These are phyloP conservation scores for Curvularia spicifera DNA, from an alignment of 2,329 filamentous ascomycete species.

Conservation along the genomic window DNA sequence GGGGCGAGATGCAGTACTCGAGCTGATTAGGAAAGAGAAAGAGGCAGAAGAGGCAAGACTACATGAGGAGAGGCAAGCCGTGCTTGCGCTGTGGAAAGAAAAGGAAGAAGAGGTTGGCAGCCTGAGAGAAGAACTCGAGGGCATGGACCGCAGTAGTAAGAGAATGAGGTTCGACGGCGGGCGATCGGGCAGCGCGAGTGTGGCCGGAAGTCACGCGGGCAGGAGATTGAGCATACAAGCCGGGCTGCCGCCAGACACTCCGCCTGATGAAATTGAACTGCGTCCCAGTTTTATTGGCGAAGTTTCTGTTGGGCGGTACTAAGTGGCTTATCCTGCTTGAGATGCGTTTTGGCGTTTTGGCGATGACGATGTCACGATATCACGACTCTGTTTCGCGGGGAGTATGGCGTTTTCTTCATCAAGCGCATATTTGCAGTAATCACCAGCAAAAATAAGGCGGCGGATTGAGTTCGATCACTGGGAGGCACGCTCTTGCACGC, in stretches of 20 bases:
- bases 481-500: neutral
- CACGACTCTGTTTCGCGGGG: slow-evolving; percentile 1
- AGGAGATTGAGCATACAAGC: slow-evolving; percentile 20
- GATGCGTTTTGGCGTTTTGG: slow-evolving; percentile 8
- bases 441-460: neutral
- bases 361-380: slow-evolving; percentile 6
- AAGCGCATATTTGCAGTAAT: neutral
- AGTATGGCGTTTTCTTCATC: slow-evolving; percentile 12
- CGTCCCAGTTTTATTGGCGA: slow-evolving; percentile 32
- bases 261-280: slow-evolving; percentile 34
- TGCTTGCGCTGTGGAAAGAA: slow-evolving; percentile 32
- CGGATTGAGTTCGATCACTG: neutral
- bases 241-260: slow-evolving; percentile 26
- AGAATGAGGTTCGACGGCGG: slow-evolving; percentile 27
- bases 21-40: slow-evolving; percentile 31
- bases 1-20: slow-evolving; percentile 57
- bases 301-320: slow-evolving; percentile 24
- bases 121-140: slow-evolving; percentile 29
- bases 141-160: slow-evolving; percentile 29
- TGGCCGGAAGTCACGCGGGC: slow-evolving; percentile 17
- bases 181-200: slow-evolving; percentile 22
- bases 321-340: slow-evolving; percentile 1
- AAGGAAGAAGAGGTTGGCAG: slow-evolving; percentile 31
- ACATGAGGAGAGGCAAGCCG: slow-evolving; percentile 29
- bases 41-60: slow-evolving; percentile 26